These are phyloP conservation scores for Cicer yamashitae DNA, from an alignment of 306 rosid genomes.

Conservation along the genomic window DNA sequence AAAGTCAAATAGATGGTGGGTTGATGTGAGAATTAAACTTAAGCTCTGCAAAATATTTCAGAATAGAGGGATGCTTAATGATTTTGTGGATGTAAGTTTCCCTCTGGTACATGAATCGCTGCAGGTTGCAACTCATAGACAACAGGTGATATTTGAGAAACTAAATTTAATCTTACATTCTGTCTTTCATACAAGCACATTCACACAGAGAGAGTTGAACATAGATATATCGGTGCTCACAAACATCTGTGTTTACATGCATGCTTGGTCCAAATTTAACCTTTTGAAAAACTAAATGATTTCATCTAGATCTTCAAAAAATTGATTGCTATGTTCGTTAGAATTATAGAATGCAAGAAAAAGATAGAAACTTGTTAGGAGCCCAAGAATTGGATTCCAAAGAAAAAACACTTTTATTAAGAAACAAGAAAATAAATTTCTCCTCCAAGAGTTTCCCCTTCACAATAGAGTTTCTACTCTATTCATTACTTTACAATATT, in stretches of 20 bases:
- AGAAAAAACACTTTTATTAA: too few species aligned
- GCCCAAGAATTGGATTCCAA: too few species aligned
- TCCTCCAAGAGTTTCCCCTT: too few species aligned
- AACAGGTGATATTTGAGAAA: slow-evolving; percentile 45
- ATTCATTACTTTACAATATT: too few species aligned
- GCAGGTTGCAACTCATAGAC: slow-evolving; percentile 48
- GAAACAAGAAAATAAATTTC: too few species aligned
- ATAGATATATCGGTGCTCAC: background rate
- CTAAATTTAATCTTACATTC: background rate
- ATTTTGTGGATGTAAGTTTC: slow-evolving; percentile 54
- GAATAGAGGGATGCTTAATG: slow-evolving; percentile 52
- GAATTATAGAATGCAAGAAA: too few species aligned
- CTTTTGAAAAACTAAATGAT: background rate
- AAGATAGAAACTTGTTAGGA: too few species aligned
- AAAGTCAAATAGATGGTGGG: slow-evolving; percentile 81
- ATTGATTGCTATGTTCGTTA: background rate
- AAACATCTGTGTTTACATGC: slow-evolving; percentile 4
- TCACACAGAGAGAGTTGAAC: background rate
- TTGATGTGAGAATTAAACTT: slow-evolving; percentile 53
- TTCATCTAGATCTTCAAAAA: slow-evolving; percentile 29
- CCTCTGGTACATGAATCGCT: slow-evolving; percentile 58
- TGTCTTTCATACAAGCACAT: background rate
- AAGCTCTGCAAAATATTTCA: slow-evolving; percentile 56
- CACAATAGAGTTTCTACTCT: too few species aligned
- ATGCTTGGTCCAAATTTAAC: slow-evolving; percentile 18